Evolutionary conservation across 768 basidiomycete species (phyloP), one percentile per base, ranked within the genome.

Genomic region (Lyophyllum shimeji): DNA sequence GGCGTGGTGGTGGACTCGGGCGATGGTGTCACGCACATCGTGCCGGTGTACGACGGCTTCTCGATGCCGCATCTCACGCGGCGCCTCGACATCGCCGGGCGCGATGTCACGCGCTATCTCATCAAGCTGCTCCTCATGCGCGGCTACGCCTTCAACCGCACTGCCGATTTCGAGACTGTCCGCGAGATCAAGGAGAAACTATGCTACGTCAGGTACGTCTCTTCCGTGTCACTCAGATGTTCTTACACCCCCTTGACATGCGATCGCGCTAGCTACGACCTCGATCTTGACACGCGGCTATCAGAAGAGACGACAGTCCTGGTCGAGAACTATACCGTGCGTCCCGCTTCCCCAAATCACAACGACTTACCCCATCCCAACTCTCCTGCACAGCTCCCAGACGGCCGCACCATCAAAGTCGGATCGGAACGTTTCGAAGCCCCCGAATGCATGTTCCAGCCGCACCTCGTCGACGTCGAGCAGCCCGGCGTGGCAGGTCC

Each of bases 101-200:
- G 97, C 61, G 97, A 99, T 69, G 97, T 99, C 46, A 99, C 97
- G 45, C 86, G 95, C 65, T 99, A 99, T 74, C 79, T 99, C 73
- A 99, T 99, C 83, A 99, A 98, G 75, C 82, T 99, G n/a, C 80
- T 99, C 31, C 84, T 98, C 63, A 98, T 98, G 95, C 87, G 96
- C n/a, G 97, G 97, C n/a, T 98, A 99, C 71, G 97, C 97, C 0
- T 98, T 99, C 82, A 98, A 99, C 75, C 86, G 97, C 39, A 99
- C 97, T 2, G 97, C 97, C 24, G 97, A 99, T 75, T 99, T 99
- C 65, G 97, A 99, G 77, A 99, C 97, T 1, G 97, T 99, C 20
- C 78, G 96, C 29, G 93, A 97, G 71, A 98, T 99, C 76, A 99
- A 99, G 75, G 97, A 99, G 79, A 97, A 95, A 71, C 73, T 98